Evolutionary conservation across 768 basidiomycete species (phyloP).

Genomic region (Exsudoporus frostii): DNA sequence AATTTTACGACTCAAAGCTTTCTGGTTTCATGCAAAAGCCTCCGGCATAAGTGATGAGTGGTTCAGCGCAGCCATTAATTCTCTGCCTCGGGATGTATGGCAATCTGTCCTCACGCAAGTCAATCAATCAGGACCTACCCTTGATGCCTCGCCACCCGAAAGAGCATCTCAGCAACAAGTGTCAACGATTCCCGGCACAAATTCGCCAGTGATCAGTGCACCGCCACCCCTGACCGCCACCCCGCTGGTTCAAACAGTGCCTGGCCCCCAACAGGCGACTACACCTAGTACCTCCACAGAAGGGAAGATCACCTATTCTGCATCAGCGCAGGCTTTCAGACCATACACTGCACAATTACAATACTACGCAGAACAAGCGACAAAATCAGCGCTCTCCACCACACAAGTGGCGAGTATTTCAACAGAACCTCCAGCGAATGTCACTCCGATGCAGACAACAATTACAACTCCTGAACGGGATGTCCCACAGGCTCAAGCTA

Average conservation of each 20-base stretch:
- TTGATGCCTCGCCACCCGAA: background rate
- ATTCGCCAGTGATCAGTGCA: background rate
- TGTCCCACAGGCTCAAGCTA: background rate
- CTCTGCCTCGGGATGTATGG: constrained; percentile 18
- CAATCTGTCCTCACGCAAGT: constrained; percentile 5
- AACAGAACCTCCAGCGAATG: background rate
- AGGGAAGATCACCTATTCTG: background rate
- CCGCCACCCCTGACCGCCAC: background rate
- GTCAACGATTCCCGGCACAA: background rate
- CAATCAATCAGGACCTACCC: background rate
- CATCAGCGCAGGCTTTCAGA: background rate
- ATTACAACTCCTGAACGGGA: constrained; percentile 9
- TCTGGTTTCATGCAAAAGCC: constrained; percentile 12
- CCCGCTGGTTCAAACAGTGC: background rate
- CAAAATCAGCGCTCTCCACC: constrained; percentile 2
- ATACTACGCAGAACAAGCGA: constrained; percentile 22
- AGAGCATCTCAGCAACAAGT: background rate
- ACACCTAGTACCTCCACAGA: background rate
- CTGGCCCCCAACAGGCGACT: background rate
- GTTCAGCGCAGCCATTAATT: constrained; percentile 13
- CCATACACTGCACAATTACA: constrained; percentile 15
- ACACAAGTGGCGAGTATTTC: constrained; percentile 1
- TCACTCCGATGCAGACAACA: background rate
- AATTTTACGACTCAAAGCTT: constrained; percentile 3
- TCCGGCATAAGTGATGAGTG: constrained; percentile 21